These are phyloP conservation scores for Phylloporus sp. DNA, from an alignment of 768 basidiomycete genomes.

Conservation along the genomic window DNA sequence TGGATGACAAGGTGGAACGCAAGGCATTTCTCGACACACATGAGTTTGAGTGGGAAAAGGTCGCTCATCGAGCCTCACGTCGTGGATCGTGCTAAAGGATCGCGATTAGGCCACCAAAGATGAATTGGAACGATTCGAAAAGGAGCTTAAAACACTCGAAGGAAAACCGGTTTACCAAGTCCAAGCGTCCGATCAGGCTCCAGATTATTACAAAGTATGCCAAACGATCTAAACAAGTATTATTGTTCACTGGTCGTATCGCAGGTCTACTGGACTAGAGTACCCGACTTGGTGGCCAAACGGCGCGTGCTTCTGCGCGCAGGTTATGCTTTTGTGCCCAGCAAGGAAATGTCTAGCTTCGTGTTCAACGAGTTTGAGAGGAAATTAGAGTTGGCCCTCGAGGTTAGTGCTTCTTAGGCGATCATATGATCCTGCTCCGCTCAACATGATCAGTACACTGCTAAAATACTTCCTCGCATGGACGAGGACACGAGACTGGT, in stretches of 20 bases:
- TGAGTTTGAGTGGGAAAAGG: constrained; percentile 64
- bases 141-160: constrained; percentile 43
- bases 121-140: constrained; percentile 50
- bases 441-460: constrained; percentile 58
- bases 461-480: constrained; percentile 81
- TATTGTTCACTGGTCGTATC: background rate
- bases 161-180: background rate
- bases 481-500: constrained; percentile 92
- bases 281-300: constrained; percentile 86
- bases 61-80: constrained; percentile 26
- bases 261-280: constrained; percentile 94
- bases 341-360: constrained; percentile 73
- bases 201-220: constrained; percentile 69
- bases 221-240: background rate
- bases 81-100: constrained; percentile 1
- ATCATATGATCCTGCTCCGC: background rate
- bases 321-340: constrained; percentile 90
- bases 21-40: constrained; percentile 60
- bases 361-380: constrained; percentile 83
- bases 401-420: constrained; percentile 46
- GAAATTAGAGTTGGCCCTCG: constrained; percentile 67
- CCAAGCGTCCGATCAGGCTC: background rate
- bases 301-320: constrained; percentile 71
- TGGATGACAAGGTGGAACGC: constrained; percentile 53
- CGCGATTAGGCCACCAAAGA: constrained; percentile 47